Conservation (phyloP, 139 green algal genomes). For the Picochlorum sp. region DNA sequence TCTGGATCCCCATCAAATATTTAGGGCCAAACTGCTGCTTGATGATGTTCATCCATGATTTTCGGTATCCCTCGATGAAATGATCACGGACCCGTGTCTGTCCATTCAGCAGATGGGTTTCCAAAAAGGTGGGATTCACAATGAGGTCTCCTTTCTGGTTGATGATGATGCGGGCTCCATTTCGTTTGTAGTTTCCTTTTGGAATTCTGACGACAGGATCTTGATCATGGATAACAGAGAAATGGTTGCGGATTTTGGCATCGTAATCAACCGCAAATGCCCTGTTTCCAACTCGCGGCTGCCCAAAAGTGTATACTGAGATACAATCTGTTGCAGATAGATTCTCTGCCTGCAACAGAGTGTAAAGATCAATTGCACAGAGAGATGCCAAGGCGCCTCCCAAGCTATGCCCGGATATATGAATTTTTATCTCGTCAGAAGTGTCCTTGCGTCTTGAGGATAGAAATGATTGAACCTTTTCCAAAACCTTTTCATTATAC, state of each 20-base stretch:
- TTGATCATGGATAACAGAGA: constrained; percentile 42
- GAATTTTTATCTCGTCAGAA: not conserved
- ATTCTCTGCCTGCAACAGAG: not conserved
- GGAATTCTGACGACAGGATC: constrained; percentile 18
- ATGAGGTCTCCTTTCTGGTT: constrained; percentile 38
- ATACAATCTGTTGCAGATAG: not conserved
- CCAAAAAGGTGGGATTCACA: constrained; percentile 29
- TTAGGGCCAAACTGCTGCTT: constrained; percentile 11
- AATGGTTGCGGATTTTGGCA: constrained; percentile 36
- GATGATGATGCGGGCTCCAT: constrained; percentile 38
- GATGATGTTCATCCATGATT: constrained; percentile 3
- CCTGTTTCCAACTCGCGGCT: constrained; percentile 48
- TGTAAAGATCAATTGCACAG: constrained; percentile 16
- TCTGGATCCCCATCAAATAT: not conserved
- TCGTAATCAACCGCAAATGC: constrained; percentile 46
- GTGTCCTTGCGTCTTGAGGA: not conserved
- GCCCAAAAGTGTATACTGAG: constrained; percentile 43
- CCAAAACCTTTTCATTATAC: constrained; percentile 6
- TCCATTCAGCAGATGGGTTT: constrained; percentile 10
- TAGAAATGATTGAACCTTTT: not conserved
- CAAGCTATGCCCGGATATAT: constrained; percentile 32
- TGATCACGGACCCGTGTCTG: constrained; percentile 5
- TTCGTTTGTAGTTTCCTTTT: constrained; percentile 43
- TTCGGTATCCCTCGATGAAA: constrained; percentile 8
- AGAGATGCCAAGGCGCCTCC: constrained; percentile 37